phyloP scores from a whole-genome alignment of 345 rosid genomes.

The Hevea brasiliensis region DNA sequence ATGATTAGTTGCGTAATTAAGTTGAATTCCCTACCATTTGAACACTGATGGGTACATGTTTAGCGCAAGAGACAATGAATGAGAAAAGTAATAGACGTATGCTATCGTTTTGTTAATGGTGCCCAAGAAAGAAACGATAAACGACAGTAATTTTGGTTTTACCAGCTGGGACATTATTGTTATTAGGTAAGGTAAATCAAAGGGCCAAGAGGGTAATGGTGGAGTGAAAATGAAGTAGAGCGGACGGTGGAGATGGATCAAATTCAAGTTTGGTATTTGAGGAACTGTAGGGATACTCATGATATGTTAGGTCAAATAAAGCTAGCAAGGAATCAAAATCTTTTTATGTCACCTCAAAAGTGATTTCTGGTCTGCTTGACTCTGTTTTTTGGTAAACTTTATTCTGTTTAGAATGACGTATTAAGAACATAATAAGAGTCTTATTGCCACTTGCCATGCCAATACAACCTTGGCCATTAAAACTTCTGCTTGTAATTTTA shows the following conservation, averaged over 20 bases:
- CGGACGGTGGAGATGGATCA: background rate
- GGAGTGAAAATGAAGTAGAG: background rate
- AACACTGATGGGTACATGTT: background rate
- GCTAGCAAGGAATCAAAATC: constrained; percentile 7
- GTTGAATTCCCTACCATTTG: background rate
- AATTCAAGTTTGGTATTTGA: background rate
- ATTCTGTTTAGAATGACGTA: background rate
- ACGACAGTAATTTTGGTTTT: background rate
- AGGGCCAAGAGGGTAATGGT: too few species aligned
- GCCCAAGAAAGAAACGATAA: background rate
- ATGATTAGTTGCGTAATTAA: background rate
- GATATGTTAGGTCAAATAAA: background rate
- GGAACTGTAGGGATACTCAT: constrained; percentile 8
- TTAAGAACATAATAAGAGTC: background rate
- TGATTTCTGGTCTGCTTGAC: constrained; percentile 15
- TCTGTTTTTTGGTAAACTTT: background rate
- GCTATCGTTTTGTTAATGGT: background rate
- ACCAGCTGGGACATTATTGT: too few species aligned
- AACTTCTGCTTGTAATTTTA: background rate
- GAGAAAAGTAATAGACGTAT: too few species aligned
- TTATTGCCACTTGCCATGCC: constrained; percentile 4
- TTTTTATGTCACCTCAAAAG: constrained; percentile 11
- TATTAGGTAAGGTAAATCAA: too few species aligned
- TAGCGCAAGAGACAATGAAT: too few species aligned
- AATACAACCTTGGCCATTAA: background rate